These are phyloP conservation scores for Candida schatavii DNA, from an alignment of 805 yeast genomes.

Conservation along the genomic window DNA sequence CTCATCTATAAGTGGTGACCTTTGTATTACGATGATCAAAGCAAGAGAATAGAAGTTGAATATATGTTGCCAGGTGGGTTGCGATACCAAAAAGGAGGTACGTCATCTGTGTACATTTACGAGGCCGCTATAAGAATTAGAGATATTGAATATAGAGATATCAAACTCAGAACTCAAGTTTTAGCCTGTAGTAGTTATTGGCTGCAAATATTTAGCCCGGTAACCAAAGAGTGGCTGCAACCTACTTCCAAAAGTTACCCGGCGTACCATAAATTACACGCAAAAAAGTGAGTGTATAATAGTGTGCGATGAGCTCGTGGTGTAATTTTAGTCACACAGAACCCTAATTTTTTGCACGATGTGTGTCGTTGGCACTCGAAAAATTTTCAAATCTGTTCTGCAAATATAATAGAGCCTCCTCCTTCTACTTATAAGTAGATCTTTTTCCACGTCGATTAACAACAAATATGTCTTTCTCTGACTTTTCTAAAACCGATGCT, in stretches of 20 bases:
- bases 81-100: too few relatives aligned
- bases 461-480: constrained; percentile 66
- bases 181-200: too few relatives aligned
- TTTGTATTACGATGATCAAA: too few relatives aligned
- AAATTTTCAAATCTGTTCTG: constrained; percentile 5
- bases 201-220: too few relatives aligned
- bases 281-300: background rate
- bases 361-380: constrained; percentile 3
- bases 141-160: too few relatives aligned
- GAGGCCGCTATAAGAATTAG: too few relatives aligned
- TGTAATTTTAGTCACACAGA: constrained; percentile 2
- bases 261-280: constrained; percentile 1
- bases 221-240: background rate
- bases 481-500: constrained; percentile 72
- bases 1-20: too few relatives aligned
- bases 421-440: constrained; percentile 3
- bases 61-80: too few relatives aligned
- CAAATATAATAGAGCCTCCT: constrained; percentile 1
- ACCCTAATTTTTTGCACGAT: constrained; percentile 4
- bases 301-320: background rate
- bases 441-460: background rate
- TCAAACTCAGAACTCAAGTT: too few relatives aligned
- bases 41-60: too few relatives aligned
- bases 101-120: too few relatives aligned
- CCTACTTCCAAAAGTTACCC: constrained; percentile 1